Percentiles rank a stretch among this genome's conserved stretches.
These are phyloP conservation scores for Pseudogymnoascus sp. DNA, from an alignment of 2,329 filamentous ascomycete species.

Conservation along the genomic window DNA sequence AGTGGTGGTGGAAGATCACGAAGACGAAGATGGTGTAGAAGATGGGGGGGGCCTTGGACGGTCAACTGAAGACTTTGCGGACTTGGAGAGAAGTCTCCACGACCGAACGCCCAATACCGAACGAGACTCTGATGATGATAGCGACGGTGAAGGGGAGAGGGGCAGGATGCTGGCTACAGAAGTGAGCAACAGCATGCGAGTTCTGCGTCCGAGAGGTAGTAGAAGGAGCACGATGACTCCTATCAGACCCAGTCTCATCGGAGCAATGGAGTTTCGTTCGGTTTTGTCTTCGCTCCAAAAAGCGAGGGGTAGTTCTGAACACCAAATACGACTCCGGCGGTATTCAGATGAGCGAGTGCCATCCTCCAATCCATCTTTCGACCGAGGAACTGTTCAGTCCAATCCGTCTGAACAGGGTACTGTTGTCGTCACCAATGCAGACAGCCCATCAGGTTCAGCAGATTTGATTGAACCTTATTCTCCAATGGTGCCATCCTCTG, in stretches of 20 bases:
- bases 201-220: slow-evolving; percentile 59
- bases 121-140: slow-evolving; percentile 27
- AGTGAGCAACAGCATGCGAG: slow-evolving; percentile 86
- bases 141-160: slow-evolving; percentile 46
- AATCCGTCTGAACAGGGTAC: not conserved
- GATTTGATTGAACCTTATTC: slow-evolving; percentile 4
- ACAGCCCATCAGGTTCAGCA: slow-evolving; percentile 22
- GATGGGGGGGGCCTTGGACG: slow-evolving; percentile 28
- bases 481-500: slow-evolving; percentile 20
- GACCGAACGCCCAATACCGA: slow-evolving; percentile 37
- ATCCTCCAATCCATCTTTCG: slow-evolving; percentile 14
- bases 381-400: not conserved
- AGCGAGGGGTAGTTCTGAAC: slow-evolving; percentile 66
- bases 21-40: slow-evolving; percentile 49
- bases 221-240: slow-evolving; percentile 70
- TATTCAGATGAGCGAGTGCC: slow-evolving; percentile 56
- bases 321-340: slow-evolving; percentile 59
- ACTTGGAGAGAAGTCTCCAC: slow-evolving; percentile 23
- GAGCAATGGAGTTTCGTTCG: slow-evolving; percentile 87
- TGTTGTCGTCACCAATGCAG: slow-evolving; percentile 37
- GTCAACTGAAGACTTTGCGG: slow-evolving; percentile 25
- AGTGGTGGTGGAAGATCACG: slow-evolving; percentile 59
- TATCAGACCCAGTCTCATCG: slow-evolving; percentile 87
- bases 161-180: slow-evolving; percentile 67
- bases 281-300: slow-evolving; percentile 80